phyloP scores from a whole-genome alignment of 495 filamentous ascomycete genomes.

The Annulohypoxylon maeteangense region DNA sequence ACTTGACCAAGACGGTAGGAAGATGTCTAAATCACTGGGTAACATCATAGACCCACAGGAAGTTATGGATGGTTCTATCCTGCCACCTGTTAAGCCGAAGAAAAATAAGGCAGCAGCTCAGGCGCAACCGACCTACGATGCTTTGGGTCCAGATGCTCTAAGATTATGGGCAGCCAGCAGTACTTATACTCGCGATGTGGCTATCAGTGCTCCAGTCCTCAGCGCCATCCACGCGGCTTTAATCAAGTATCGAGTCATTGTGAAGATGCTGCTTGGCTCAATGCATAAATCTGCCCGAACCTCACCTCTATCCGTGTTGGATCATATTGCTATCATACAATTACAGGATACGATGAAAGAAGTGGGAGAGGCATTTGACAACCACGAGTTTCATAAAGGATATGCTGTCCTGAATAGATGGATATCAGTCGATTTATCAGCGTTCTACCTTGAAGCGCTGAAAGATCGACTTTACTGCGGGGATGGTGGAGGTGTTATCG shows the following conservation, averaged over 20 bases:
- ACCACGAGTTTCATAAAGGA: conserved; percentile 85
- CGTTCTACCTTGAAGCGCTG: conserved; percentile 91
- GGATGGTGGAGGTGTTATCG: conserved; percentile 71
- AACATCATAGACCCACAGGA: conserved; percentile 84
- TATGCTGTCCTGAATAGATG: conserved; percentile 78
- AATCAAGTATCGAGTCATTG: conserved; percentile 85
- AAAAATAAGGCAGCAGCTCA: conserved; percentile 43
- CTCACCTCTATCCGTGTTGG: conserved; percentile 62
- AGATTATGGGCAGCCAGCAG: conserved; percentile 90
- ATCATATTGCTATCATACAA: conserved; percentile 81
- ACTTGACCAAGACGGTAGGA: conserved; percentile 85
- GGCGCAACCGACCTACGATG: conserved; percentile 46
- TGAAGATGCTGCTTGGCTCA: conserved; percentile 88
- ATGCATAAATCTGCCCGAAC: conserved; percentile 68
- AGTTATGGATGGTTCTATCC: conserved; percentile 81
- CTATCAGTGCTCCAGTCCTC: conserved; percentile 79
- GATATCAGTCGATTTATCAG: conserved; percentile 82
- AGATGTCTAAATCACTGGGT: conserved; percentile 99
- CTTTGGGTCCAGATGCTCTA: conserved; percentile 82
- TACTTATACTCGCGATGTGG: conserved; percentile 89
- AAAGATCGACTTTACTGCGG: conserved; percentile 93
- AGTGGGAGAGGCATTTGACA: conserved; percentile 70
- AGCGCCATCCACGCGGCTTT: conserved; percentile 76
- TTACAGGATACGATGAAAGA: conserved; percentile 68
- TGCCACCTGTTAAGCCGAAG: conserved; percentile 58